These are phyloP conservation scores for Neonectria sp. DNA, from an alignment of 2,329 filamentous ascomycete genomes.

Conservation along the genomic window DNA sequence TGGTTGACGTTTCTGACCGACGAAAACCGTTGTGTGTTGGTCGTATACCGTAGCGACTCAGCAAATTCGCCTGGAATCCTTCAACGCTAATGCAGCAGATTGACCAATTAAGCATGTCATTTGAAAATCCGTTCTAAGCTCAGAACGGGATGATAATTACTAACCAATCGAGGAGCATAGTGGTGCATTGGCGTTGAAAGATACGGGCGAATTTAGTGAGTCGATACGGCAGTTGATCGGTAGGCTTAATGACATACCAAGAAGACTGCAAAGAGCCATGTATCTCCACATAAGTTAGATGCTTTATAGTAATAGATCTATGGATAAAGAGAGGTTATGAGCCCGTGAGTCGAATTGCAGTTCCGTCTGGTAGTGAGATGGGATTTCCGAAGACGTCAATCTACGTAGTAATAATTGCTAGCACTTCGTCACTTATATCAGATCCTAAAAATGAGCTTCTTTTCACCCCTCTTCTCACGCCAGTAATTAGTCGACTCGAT, in stretches of 20 bases:
- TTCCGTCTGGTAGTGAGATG: neutral
- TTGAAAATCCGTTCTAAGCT: too few relatives aligned
- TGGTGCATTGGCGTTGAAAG: too few relatives aligned
- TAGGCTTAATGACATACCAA: neutral
- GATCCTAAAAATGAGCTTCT: neutral
- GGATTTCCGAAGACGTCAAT: neutral
- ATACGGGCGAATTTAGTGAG: too few relatives aligned
- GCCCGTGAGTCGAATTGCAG: neutral
- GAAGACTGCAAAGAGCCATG: neutral
- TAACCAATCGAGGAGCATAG: too few relatives aligned
- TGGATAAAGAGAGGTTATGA: neutral
- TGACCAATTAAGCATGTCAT: too few relatives aligned
- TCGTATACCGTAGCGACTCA: too few relatives aligned
- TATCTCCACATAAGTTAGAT: neutral
- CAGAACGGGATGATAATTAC: too few relatives aligned
- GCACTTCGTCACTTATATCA: neutral
- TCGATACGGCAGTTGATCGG: neutral
- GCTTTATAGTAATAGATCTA: neutral
- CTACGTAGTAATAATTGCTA: neutral
- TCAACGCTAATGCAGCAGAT: too few relatives aligned
- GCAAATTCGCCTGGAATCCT: too few relatives aligned
- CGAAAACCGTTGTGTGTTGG: neutral
- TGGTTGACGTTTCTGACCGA: constrained; percentile 1
- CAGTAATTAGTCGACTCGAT: constrained; percentile 55
- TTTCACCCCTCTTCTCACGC: constrained; percentile 37